A percentile compares a stretch with the other conserved stretches of the same genome.
phyloP scores from a whole-genome alignment of 768 basidiomycete species.

The Lanmaoa pseudosensibilis region DNA sequence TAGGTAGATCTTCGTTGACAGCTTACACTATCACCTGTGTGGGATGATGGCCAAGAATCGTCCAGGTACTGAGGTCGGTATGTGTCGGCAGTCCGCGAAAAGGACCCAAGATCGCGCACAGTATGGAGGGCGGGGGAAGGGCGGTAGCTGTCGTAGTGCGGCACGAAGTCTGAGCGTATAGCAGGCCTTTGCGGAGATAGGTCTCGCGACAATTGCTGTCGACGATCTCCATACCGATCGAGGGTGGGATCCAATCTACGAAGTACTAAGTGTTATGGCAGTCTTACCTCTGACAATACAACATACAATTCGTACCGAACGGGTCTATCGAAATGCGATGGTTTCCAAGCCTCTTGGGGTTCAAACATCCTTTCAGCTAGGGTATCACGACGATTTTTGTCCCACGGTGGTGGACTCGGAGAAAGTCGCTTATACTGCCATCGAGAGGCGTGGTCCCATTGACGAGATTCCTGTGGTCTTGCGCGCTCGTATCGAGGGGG shows the following conservation, averaged over 20 bases:
- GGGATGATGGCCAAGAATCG: conserved; percentile 32
- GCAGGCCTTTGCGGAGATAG: conserved; percentile 38
- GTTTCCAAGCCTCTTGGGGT: conserved; percentile 72
- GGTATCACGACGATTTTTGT: conserved; percentile 37
- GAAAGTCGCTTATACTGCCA: conserved; percentile 48
- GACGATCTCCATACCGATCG: conserved; percentile 40
- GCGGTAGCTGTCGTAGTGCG: conserved; percentile 52
- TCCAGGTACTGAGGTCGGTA: conserved; percentile 51
- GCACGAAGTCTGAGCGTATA: conserved; percentile 34
- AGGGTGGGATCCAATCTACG: conserved; percentile 27
- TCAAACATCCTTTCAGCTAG: conserved; percentile 63
- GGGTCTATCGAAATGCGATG: conserved; percentile 49
- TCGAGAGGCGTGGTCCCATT: conserved; percentile 46
- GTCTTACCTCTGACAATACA: conserved; percentile 22
- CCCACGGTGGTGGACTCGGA: conserved; percentile 35
- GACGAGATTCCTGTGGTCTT: conserved; percentile 41
- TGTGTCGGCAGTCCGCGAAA: conserved; percentile 42
- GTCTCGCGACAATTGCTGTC: conserved; percentile 35
- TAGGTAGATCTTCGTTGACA: conserved; percentile 18
- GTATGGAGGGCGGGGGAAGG: conserved; percentile 37
- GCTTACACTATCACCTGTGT: conserved; percentile 34
- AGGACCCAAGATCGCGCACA: conserved; percentile 41
- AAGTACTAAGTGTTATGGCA: conserved; percentile 13
- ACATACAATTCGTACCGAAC: conserved; percentile 43
- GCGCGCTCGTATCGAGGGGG: conserved; percentile 49